Percentiles rank a stretch among this genome's conserved stretches.
Conservation (phyloP, 352 stramenopile genomes). For the Lagenidium giganteum region DNA sequence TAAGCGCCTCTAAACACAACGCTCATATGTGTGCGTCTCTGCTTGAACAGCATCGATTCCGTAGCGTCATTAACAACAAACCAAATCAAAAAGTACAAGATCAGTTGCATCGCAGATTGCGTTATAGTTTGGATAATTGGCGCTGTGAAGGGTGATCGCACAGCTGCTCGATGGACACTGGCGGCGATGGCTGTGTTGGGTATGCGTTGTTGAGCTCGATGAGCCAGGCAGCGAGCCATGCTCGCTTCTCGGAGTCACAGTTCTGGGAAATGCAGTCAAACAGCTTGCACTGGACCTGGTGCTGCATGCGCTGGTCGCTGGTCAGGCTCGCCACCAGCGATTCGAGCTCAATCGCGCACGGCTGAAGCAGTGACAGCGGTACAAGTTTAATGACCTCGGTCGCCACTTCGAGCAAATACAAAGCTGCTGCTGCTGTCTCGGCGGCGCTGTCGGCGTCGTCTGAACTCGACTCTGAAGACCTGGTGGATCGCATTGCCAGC, state of each 20-base stretch:
- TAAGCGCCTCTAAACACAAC: conserved; percentile 53
- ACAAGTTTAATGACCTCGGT: conserved; percentile 63
- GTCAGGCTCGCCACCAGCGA: conserved; percentile 21
- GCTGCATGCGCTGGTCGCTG: conserved; percentile 14
- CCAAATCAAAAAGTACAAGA: too few species aligned
- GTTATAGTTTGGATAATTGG: too few species aligned
- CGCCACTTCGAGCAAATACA: conserved; percentile 46
- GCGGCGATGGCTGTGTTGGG: not conserved
- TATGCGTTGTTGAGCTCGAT: conserved; percentile 42
- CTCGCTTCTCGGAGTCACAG: conserved; percentile 53
- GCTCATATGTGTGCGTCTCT: not conserved
- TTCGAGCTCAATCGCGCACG: conserved; percentile 35
- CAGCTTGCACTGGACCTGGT: conserved; percentile 30
- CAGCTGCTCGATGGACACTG: too few species aligned
- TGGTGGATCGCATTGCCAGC: conserved; percentile 3
- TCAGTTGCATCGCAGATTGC: too few species aligned
- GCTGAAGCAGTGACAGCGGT: conserved; percentile 33
- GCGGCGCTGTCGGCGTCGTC: conserved; percentile 4
- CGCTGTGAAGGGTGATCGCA: too few species aligned
- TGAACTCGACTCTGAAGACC: conserved; percentile 1
- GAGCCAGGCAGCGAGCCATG: conserved; percentile 58
- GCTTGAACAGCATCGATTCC: conserved; percentile 3
- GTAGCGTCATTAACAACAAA: too few species aligned
- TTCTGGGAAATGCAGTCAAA: conserved; percentile 45
- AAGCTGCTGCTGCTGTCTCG: conserved; percentile 6